Evolutionary conservation across 345 rosid genomes (phyloP), one percentile per base, ranked within the genome.

Genomic region (Sapria himalayana): DNA sequence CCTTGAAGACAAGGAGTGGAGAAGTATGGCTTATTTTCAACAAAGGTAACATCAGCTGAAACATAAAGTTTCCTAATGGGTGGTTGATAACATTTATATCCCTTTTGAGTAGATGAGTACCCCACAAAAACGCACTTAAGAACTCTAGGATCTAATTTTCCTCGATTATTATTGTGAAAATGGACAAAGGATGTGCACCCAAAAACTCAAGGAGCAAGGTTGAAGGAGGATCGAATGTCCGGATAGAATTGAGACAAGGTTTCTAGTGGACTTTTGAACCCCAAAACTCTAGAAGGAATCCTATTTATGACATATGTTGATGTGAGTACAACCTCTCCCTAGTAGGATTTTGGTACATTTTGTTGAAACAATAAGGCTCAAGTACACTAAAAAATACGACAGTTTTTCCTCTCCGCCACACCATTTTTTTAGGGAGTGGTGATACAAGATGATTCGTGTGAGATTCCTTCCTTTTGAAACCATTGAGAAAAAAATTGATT

Each of bases 111-210:
- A 5, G 13, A n/a, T 2, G 51, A 18, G 25, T 47, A 47, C 10
- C 51, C 34, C 7, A 37, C 0, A 15, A 36, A 27, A 15, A 48
- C n/a, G 37, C 39, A 46, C 40, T 19, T 35, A 0, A 3, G 7
- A 5, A 25, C 16, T 24, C 19, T 24, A 3, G 34, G 43, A 25
- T 48, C 44, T 8, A 48, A 17, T 37, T 37, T 48, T 3, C 37
- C 6, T 3, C 29, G 0, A 4, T 18, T 7, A 9, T 19, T 3
- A 1, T 2, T 4, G 11, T 8, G 37, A 16, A 46, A n/a, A 5
- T 48, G 44, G 1, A 48, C 25, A 48, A 37, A 38, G 3, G 40
- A n/a, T 4, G 8, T 9, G 19, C 40, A 36, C 14, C 40, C 20
- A 15, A 36, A 36, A 9, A 36, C 19, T 11, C 4, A 15, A 3